Evolutionary conservation across 169 alveolate species (phyloP).

Genomic region (Plasmodium billcollinsi): DNA sequence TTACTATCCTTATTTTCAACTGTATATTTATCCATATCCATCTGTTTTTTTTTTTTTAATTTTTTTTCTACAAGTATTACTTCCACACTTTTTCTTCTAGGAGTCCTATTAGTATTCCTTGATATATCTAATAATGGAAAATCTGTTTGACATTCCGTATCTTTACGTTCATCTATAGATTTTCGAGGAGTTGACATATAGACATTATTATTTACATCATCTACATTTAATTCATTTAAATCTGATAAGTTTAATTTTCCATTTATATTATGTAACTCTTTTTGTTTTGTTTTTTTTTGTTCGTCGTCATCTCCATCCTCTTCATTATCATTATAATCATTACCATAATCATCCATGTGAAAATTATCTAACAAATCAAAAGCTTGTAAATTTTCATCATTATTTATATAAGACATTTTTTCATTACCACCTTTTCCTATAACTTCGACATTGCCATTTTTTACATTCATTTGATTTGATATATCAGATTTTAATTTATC

Average conservation of each 20-base stretch:
- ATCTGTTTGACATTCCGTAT: slow-evolving; percentile 63
- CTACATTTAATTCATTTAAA: slow-evolving; percentile 7
- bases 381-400: slow-evolving; percentile 18
- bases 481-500: slow-evolving; percentile 3
- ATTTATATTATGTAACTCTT: background rate
- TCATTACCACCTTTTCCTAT: background rate
- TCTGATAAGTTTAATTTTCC: slow-evolving; percentile 16
- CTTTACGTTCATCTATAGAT: slow-evolving; percentile 15
- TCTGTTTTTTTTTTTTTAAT: slow-evolving; percentile 34
- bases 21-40: background rate
- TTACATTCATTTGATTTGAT: slow-evolving; percentile 3
- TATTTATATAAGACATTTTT: slow-evolving; percentile 3
- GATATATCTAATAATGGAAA: slow-evolving; percentile 30
- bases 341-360: slow-evolving; percentile 2
- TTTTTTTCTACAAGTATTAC: slow-evolving; percentile 45
- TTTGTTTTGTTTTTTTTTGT: background rate
- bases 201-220: background rate
- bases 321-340: slow-evolving; percentile 12
- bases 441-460: background rate
- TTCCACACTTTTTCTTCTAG: slow-evolving; percentile 67
- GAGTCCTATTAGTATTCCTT: slow-evolving; percentile 56
- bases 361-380: slow-evolving; percentile 48
- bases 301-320: background rate
- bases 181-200: slow-evolving; percentile 8
- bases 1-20: background rate